These are phyloP conservation scores for Saturnispora kantuleensis DNA, from an alignment of 805 yeast genomes.

Conservation along the genomic window DNA sequence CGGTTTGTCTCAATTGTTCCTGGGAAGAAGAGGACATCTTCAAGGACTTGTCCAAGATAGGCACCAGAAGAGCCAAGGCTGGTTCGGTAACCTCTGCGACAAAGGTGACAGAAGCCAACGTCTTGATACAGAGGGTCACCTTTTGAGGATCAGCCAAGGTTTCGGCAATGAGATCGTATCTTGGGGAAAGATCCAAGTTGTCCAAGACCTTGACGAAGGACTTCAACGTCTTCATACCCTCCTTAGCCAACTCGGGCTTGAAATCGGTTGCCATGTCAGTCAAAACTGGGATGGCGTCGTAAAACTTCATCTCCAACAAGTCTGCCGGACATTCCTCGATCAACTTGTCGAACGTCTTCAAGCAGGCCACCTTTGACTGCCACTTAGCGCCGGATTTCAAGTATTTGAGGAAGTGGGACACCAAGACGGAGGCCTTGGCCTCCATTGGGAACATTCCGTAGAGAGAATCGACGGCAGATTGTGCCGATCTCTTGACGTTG, in stretches of 20 bases:
- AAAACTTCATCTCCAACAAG: constrained; percentile 71
- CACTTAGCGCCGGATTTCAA: constrained; percentile 82
- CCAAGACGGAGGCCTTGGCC: constrained; percentile 62
- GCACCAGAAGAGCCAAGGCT: constrained; percentile 80
- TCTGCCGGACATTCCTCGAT: constrained; percentile 78
- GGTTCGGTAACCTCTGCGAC: constrained; percentile 99
- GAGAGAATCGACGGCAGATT: constrained; percentile 60
- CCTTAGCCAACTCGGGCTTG: constrained; percentile 89
- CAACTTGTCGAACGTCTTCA: constrained; percentile 62
- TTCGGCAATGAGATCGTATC: constrained; percentile 73
- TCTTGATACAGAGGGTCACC: constrained; percentile 81
- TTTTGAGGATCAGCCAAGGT: constrained; percentile 86
- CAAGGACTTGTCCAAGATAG: constrained; percentile 83
- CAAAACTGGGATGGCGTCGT: constrained; percentile 69
- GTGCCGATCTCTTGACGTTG: constrained; percentile 80
- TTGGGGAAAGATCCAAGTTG: constrained; percentile 83
- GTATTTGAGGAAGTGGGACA: constrained; percentile 52
- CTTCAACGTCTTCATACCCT: constrained; percentile 62
- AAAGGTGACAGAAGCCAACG: constrained; percentile 86
- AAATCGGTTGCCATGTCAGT: constrained; percentile 90
- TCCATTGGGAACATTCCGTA: constrained; percentile 65
- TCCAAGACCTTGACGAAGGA: constrained; percentile 75
- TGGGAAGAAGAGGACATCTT: constrained; percentile 83
- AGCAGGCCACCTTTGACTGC: constrained; percentile 80
- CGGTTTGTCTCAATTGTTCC: constrained; percentile 94